phyloP scores from a whole-genome alignment of 495 filamentous ascomycete species.

The Umbilicaria muhlenbergii region DNA sequence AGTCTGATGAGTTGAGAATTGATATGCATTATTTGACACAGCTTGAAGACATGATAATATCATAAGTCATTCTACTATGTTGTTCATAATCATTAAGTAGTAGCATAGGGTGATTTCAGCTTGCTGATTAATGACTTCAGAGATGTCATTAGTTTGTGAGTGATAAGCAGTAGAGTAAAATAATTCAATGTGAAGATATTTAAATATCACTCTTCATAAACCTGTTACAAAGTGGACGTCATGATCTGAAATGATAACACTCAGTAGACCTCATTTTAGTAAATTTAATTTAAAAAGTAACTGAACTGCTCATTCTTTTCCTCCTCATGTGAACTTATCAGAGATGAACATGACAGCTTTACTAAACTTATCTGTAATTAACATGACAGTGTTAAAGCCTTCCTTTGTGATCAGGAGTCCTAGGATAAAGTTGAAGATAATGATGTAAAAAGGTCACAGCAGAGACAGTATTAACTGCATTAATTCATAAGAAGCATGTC shows the following conservation, averaged over 20 bases:
- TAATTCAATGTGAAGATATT: not conserved
- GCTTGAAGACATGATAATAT: not conserved
- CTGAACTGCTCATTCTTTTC: too few relatives aligned
- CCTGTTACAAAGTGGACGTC: not conserved
- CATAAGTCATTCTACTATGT: not conserved
- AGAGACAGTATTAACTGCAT: conserved; percentile 1
- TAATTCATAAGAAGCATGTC: not conserved
- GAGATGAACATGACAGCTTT: too few relatives aligned
- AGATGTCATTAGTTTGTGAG: conserved; percentile 8
- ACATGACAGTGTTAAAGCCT: too few relatives aligned
- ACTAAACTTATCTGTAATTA: too few relatives aligned
- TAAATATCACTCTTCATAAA: not conserved
- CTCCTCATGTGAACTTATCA: too few relatives aligned
- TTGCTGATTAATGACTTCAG: conserved; percentile 8
- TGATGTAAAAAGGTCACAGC: not conserved
- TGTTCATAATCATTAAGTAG: too few relatives aligned
- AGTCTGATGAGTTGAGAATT: not conserved
- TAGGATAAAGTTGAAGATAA: not conserved
- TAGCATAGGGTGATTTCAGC: not conserved
- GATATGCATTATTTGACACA: not conserved
- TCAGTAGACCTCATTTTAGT: not conserved
- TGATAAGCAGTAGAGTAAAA: conserved; percentile 6
- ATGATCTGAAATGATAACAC: not conserved
- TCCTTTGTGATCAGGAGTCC: not conserved
- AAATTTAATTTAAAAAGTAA: too few relatives aligned